Evolutionary conservation across 1,284 basidiomycete species (phyloP).

Genomic region (Meira miltonrushii): DNA sequence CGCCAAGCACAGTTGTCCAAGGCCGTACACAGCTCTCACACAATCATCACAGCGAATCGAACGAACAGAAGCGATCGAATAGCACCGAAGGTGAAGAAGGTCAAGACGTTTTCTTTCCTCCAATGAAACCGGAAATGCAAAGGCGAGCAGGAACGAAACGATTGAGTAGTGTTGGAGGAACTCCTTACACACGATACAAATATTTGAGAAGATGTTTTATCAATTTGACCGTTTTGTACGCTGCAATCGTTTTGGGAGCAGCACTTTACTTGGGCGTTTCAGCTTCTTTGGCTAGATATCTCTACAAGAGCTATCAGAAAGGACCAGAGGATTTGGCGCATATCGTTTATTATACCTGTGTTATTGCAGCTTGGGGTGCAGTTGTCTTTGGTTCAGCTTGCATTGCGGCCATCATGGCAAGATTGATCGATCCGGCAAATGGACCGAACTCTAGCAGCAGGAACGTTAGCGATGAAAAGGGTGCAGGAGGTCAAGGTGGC

Average conservation of each 20-base stretch:
- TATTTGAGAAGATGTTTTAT: conserved; percentile 37
- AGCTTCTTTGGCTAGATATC: conserved; percentile 4
- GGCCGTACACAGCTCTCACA: neutral
- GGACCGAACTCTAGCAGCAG: neutral
- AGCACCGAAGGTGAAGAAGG: neutral
- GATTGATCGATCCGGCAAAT: conserved; percentile 28
- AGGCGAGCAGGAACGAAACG: neutral
- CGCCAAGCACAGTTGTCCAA: neutral
- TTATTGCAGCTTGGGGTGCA: conserved; percentile 25
- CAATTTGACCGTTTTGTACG: conserved; percentile 35
- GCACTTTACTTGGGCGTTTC: conserved; percentile 23
- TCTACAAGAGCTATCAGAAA: conserved; percentile 5
- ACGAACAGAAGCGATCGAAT: conserved; percentile 4
- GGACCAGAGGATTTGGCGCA: conserved; percentile 1
- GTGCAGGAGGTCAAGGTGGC: no score
- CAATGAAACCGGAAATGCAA: conserved; percentile 11
- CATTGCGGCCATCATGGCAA: conserved; percentile 27
- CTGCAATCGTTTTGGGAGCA: conserved; percentile 32
- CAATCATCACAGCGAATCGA: neutral
- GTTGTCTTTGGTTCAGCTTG: conserved; percentile 30
- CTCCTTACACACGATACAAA: conserved; percentile 22
- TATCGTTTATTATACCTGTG: conserved; percentile 9
- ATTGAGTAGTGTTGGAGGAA: neutral
- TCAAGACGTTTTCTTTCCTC: conserved; percentile 19
- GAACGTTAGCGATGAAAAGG: no score